phyloP scores from a whole-genome alignment of 1,284 basidiomycete genomes.

The Ceratobasidium papillatum region DNA sequence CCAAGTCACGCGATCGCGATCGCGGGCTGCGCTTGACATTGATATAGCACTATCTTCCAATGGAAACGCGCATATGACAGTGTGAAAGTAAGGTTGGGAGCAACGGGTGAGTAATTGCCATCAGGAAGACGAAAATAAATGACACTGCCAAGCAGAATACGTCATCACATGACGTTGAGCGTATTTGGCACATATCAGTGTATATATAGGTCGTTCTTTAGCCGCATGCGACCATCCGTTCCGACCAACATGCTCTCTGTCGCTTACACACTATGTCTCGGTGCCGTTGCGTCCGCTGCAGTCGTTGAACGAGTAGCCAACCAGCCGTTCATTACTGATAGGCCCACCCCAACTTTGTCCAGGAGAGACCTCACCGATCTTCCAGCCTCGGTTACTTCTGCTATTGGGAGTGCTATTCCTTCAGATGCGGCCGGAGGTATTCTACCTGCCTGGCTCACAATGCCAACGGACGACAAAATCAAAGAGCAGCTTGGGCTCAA shows the following conservation, averaged over 20 bases:
- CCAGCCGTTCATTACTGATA: neutral
- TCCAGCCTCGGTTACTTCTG: slow-evolving; percentile 12
- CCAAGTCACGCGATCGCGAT: neutral
- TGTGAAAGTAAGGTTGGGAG: neutral
- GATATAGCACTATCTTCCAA: too few species aligned
- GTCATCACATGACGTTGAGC: neutral
- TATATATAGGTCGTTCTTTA: slow-evolving; percentile 9
- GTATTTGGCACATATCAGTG: neutral
- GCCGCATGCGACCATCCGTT: neutral
- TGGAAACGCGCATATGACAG: too few species aligned
- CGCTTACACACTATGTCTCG: neutral
- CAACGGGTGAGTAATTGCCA: neutral
- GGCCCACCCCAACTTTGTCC: slow-evolving; percentile 1
- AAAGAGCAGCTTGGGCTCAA: slow-evolving; percentile 42
- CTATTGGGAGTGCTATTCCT: slow-evolving; percentile 27
- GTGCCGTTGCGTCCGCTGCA: neutral
- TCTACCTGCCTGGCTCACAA: slow-evolving; percentile 42
- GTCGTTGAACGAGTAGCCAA: neutral
- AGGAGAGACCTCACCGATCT: slow-evolving; percentile 1
- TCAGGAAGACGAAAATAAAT: neutral
- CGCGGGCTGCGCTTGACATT: too few species aligned
- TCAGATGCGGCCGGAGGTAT: slow-evolving; percentile 41
- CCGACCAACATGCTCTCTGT: neutral
- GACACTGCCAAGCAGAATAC: neutral
- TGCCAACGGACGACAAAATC: slow-evolving; percentile 41